Evolutionary conservation across 495 filamentous ascomycete genomes (phyloP), one percentile per base, ranked within the genome.

Genomic region (Eremomyces bilateralis): DNA sequence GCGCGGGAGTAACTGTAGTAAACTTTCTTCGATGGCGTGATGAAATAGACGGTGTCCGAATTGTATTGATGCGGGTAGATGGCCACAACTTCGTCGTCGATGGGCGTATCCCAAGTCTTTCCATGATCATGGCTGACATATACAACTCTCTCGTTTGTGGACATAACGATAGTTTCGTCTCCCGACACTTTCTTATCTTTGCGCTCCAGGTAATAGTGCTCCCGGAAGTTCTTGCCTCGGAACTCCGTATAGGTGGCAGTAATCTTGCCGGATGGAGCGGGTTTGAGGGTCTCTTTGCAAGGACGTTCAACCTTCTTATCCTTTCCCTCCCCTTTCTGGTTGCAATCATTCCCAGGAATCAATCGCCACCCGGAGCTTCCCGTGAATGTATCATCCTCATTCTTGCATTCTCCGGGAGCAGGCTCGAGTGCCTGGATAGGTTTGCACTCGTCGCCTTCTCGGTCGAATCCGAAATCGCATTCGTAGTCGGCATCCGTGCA

Each of bases 301-400:
- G 61, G 47, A 13, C 63, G 59, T 43, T 76, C 64, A 10, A 70
- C 59, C 4, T 60, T 59, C 18, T 71, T 60, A 46, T 76, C 75
- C 45, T 71, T 72, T 13, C 64, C 56, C 5, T 58, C 53, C 19
- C 40, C 42, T 22, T 60, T 57, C 27, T 49, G 59, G 41, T 75
- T 65, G 55, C 88, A 97, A 15, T 63, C 64, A 51, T 97, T 84
- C 2, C 88, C 90, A 6, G 85, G 84, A 34, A 97, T 94, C 47
- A 80, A 65, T 35, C 84, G 70, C 62, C 79, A 97, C 18, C 88
- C 88, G 19, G 85, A 93, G 4, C 72, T 73, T 12, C 77, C 88
- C 58, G 57, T 73, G 51, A 76, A 95, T 10, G 53, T 88, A 19
- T 74, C 73, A 19, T 62, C 58, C 15, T 58, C 59, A 0, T 67